A percentile compares a stretch with the other conserved stretches of the same genome.
Conservation (phyloP, 2,329 filamentous ascomycete genomes). For the Dactylellina leptospora region DNA sequence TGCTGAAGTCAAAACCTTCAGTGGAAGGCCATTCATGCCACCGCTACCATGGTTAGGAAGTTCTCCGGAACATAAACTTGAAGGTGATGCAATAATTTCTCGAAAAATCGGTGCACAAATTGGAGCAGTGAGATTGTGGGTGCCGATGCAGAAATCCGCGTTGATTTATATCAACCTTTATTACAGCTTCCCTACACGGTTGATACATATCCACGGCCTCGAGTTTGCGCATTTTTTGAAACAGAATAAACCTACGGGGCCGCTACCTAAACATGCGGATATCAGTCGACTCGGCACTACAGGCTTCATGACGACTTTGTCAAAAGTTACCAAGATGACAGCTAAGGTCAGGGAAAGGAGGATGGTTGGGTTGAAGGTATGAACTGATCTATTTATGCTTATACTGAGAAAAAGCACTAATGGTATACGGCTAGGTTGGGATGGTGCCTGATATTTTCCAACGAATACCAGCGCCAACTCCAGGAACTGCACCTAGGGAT, state of each 20-base stretch:
- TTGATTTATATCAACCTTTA: conserved; percentile 38
- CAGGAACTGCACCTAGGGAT: conserved; percentile 30
- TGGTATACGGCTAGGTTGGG: conserved; percentile 22
- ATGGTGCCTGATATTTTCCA: conserved; percentile 44
- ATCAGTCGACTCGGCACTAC: conserved; percentile 32
- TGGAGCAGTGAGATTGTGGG: conserved; percentile 35
- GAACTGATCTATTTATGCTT: background rate
- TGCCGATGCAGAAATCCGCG: conserved; percentile 15
- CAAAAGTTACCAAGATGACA: conserved; percentile 19
- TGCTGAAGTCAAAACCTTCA: conserved; percentile 31
- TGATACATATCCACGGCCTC: conserved; percentile 48
- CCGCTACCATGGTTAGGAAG: conserved; percentile 45
- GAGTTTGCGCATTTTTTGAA: conserved; percentile 34
- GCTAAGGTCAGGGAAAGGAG: conserved; percentile 24
- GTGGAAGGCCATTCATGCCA: conserved; percentile 41
- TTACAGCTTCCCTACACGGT: conserved; percentile 47
- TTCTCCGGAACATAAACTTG: conserved; percentile 40
- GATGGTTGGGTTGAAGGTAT: conserved; percentile 50
- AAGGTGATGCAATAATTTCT: conserved; percentile 33
- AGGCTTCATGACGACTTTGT: conserved; percentile 48
- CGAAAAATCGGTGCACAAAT: conserved; percentile 45
- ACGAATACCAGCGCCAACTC: conserved; percentile 26
- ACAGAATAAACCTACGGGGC: conserved; percentile 1
- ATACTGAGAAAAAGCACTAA: background rate
- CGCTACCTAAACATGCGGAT: conserved; percentile 6